phyloP scores from a whole-genome alignment of 225 moss, liverwort and hornwort genomes.

The Pleurozium schreberi region DNA sequence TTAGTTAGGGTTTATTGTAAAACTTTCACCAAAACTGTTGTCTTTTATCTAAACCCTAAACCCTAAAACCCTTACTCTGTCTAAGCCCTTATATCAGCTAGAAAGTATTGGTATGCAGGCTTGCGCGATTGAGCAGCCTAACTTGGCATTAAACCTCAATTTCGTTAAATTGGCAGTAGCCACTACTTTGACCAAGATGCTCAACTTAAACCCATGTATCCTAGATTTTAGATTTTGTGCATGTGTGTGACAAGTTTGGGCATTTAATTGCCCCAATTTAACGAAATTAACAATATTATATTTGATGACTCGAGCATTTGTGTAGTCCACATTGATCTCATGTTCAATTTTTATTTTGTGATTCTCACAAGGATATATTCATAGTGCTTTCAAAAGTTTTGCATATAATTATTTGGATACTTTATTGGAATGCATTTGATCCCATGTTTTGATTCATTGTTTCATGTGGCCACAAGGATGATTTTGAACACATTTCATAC shows the following conservation, averaged over 20 bases:
- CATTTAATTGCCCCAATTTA: background rate
- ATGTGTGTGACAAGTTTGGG: background rate
- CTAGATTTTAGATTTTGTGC: background rate
- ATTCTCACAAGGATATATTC: background rate
- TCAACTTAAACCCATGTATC: background rate
- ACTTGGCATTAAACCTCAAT: background rate
- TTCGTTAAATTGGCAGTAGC: background rate
- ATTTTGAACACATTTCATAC: background rate
- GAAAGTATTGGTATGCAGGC: background rate
- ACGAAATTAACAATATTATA: background rate
- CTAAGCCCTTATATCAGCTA: background rate
- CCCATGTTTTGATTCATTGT: background rate
- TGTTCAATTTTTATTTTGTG: background rate
- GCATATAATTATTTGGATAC: background rate
- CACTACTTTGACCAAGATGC: background rate
- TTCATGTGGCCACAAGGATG: background rate
- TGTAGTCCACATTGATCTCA: background rate
- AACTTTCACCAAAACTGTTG: background rate
- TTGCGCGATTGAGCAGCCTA: fast-evolving
- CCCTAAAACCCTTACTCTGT: background rate
- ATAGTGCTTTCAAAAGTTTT: background rate
- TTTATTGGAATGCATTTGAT: background rate
- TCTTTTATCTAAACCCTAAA: background rate
- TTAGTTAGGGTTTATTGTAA: too few species aligned
- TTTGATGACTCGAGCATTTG: too few species aligned